Evolutionary conservation across 768 basidiomycete genomes (phyloP).

Genomic region (Naganishia randhawae): DNA sequence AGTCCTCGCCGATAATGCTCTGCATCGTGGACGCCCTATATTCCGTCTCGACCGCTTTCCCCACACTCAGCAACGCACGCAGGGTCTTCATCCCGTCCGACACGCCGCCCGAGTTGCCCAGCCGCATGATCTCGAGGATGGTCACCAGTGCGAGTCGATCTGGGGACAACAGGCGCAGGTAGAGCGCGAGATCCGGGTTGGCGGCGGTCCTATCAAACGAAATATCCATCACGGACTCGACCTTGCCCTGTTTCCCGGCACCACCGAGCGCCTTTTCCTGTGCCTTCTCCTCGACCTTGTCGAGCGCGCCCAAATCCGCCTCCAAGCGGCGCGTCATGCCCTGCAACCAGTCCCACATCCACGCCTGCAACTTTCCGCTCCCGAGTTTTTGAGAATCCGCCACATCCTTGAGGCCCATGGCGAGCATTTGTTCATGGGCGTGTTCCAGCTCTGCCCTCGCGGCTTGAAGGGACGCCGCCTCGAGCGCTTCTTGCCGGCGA

Average conservation of each 20-base stretch:
- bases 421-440: constrained; percentile 31
- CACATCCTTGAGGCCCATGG: constrained; percentile 27
- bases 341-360: constrained; percentile 45
- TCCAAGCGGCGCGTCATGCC: constrained; percentile 31
- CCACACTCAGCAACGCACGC: constrained; percentile 71
- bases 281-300: constrained; percentile 11
- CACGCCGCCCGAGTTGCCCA: constrained; percentile 69
- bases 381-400: constrained; percentile 32
- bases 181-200: constrained; percentile 59
- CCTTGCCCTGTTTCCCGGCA: constrained; percentile 22
- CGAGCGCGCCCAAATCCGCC: constrained; percentile 33
- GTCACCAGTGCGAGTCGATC: constrained; percentile 81
- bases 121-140: constrained; percentile 80
- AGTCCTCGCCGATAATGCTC: constrained; percentile 47
- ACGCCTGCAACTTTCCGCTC: constrained; percentile 40
- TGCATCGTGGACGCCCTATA: constrained; percentile 74
- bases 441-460: constrained; percentile 43
- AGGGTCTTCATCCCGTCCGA: constrained; percentile 83
- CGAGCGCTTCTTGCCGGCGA: constrained; percentile 41
- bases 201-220: constrained; percentile 31
- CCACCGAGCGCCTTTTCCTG: constrained; percentile 25
- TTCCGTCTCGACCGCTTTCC: constrained; percentile 81
- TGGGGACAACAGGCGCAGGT: constrained; percentile 68
- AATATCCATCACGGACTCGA: constrained; percentile 21
- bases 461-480: constrained; percentile 41